Percentiles rank a stretch among this genome's conserved stretches.
These are phyloP conservation scores for Saccharum spontaneum DNA, from an alignment of 176 grass and related monocot species.

Conservation along the genomic window DNA sequence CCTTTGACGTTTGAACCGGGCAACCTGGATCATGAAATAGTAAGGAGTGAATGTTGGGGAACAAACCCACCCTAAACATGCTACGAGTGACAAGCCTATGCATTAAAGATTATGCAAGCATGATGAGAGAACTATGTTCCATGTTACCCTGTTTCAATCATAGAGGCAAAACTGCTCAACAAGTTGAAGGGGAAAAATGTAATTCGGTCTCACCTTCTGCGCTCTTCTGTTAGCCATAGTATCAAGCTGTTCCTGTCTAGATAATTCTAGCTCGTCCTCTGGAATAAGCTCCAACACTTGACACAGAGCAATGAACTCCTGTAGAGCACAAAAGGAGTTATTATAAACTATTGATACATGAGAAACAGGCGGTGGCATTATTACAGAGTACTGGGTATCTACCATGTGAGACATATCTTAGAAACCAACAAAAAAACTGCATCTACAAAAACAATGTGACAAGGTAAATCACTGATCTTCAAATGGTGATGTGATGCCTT, in stretches of 20 bases:
- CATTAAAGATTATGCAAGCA: background rate
- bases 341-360: too few species aligned
- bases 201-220: constrained; percentile 57
- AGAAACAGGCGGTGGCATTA: too few species aligned
- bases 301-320: constrained; percentile 89
- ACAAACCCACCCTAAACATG: background rate
- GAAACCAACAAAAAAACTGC: too few species aligned
- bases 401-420: too few species aligned
- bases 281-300: constrained; percentile 82
- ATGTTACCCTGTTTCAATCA: background rate
- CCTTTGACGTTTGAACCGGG: constrained; percentile 69
- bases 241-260: constrained; percentile 44
- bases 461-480: too few species aligned
- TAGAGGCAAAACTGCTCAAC: background rate
- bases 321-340: background rate
- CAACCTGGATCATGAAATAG: constrained; percentile 46
- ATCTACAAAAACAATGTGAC: too few species aligned
- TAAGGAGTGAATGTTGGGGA: background rate
- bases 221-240: constrained; percentile 55
- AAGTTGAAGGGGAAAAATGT: background rate
- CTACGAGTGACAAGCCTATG: background rate
- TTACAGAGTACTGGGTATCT: too few species aligned
- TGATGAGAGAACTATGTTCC: background rate
- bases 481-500: too few species aligned
- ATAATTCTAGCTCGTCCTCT: constrained; percentile 60